Evolutionary conservation across 1,139 yeast species (phyloP).

Genomic region (Pichia inconspicua): DNA sequence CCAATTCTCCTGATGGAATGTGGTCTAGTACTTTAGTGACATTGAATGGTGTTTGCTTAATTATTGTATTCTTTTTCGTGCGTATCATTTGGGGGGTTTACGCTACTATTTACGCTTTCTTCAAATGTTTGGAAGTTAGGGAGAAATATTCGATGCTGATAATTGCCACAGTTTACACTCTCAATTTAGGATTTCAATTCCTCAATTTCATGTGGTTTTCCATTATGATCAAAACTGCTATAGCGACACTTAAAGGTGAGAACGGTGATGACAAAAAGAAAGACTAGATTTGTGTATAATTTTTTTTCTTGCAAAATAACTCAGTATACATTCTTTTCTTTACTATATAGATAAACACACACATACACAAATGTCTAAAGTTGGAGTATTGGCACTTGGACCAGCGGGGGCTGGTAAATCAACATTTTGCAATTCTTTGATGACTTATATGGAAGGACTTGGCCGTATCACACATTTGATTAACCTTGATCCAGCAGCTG

Average conservation of each 20-base stretch:
- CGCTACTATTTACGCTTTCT: slow-evolving; percentile 36
- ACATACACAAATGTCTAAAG: slow-evolving; percentile 65
- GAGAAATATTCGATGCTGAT: slow-evolving; percentile 24
- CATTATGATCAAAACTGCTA: slow-evolving; percentile 45
- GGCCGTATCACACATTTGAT: slow-evolving; percentile 94
- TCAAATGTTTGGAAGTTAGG: slow-evolving; percentile 33
- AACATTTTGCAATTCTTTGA: slow-evolving; percentile 83
- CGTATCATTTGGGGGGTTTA: slow-evolving; percentile 53
- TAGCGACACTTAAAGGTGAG: not conserved
- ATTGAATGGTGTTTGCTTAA: slow-evolving; percentile 41
- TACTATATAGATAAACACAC: no score
- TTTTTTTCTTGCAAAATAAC: no score
- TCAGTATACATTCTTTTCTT: no score
- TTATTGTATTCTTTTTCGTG: slow-evolving; percentile 40
- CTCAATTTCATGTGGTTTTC: slow-evolving; percentile 49
- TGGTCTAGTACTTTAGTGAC: slow-evolving; percentile 34
- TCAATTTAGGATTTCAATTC: slow-evolving; percentile 39
- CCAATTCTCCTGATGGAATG: slow-evolving; percentile 43
- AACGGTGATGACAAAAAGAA: not conserved
- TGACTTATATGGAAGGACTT: slow-evolving; percentile 78
- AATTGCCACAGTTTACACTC: slow-evolving; percentile 29
- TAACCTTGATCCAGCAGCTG: slow-evolving; percentile 96
- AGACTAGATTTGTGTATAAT: no score
- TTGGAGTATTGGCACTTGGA: slow-evolving; percentile 90
- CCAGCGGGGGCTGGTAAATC: slow-evolving; percentile 98